Evolutionary conservation across 257 asterid genomes (phyloP).

Genomic region (Forsythia viridissima): DNA sequence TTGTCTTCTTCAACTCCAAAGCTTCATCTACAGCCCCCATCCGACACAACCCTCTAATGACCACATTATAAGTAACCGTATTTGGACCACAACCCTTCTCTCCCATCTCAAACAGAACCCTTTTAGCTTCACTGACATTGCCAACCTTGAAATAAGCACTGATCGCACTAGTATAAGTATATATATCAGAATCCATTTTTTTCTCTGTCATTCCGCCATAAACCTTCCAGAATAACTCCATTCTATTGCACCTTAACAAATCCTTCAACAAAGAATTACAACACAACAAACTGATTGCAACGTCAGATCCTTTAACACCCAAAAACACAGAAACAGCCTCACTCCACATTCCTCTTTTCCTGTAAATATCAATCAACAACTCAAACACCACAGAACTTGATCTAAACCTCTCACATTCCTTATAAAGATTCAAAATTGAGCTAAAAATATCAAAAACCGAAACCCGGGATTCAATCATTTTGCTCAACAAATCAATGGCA

Average conservation of each 20-base stretch:
- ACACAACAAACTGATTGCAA: slow-evolving; percentile 68
- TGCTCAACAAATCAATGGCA: slow-evolving; percentile 46
- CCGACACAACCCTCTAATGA: slow-evolving; percentile 66
- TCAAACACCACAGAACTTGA: slow-evolving; percentile 63
- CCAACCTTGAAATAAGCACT: slow-evolving; percentile 76
- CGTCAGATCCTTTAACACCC: slow-evolving; percentile 41
- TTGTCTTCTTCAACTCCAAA: slow-evolving; percentile 51
- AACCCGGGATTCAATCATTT: slow-evolving; percentile 48
- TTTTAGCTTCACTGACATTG: slow-evolving; percentile 55
- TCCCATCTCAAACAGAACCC: slow-evolving; percentile 62
- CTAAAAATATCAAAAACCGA: slow-evolving; percentile 42
- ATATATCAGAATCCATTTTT: slow-evolving; percentile 50
- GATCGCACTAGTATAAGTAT: slow-evolving; percentile 64
- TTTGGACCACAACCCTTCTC: slow-evolving; percentile 59
- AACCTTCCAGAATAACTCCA: slow-evolving; percentile 75
- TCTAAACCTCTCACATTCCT: slow-evolving; percentile 39
- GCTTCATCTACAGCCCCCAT: slow-evolving; percentile 64
- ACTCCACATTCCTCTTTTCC: slow-evolving; percentile 63
- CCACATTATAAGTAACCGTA: slow-evolving; percentile 62
- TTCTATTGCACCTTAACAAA: slow-evolving; percentile 52
- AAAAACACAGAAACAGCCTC: slow-evolving; percentile 68
- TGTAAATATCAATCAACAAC: slow-evolving; percentile 72
- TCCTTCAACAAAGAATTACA: slow-evolving; percentile 85
- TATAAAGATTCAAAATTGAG: slow-evolving; percentile 48
- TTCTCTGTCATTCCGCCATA: slow-evolving; percentile 55